Base-by-base conservation (phyloP, 495 filamentous ascomycete genomes). In the Cercophora samala region DNA sequence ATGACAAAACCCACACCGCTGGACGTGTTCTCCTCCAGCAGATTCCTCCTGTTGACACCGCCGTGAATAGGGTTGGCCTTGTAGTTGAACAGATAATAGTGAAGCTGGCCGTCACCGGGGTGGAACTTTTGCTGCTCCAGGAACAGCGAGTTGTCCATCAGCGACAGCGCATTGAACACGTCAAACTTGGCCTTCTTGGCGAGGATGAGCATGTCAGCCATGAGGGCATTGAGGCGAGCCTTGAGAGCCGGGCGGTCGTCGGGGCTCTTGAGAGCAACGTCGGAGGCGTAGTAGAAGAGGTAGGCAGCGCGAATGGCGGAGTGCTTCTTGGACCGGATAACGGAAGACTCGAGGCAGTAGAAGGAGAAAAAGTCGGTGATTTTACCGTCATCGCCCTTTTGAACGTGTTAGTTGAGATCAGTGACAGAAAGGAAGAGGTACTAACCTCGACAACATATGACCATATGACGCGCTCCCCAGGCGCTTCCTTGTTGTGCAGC, bases 61-160 rank as follows among this genome's bases (percentile, higher is more conserved):
- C 95, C 93, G 11, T 85, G 80, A 67, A 99, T 87, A 9, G 88
- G 88, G 55, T 88, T 85, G 9, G 93, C 90, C 42, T 91, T 88
- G 83, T 97, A 99, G 80, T 98, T 99, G 83, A 94, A 99, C 17
- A 99, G 83, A 75, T 99, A 99, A 77, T 90, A 99, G 74, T 98
- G 93, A 65, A 99, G 81, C 74, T 93, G 91, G 58, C 95, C 95
- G 74, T 99, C 95, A 18, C 95, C 95, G 6, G 89, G 86, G 24
- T 93, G 94, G 67, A 97, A 99, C 76, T 94, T 97, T 72, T 97
- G 91, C 62, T 96, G 82, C 70, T 92, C 88, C 13, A 99, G 83
- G 85, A 99, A 99, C 19, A 98, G 83, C 5, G 88, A 87, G 79
- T 98, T 99, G 74, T 99, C 95, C 71, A 96, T 86, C 32, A 96